phyloP scores from a whole-genome alignment of 2,329 filamentous ascomycete species.

The Stagonosporopsis rhizophila region DNA sequence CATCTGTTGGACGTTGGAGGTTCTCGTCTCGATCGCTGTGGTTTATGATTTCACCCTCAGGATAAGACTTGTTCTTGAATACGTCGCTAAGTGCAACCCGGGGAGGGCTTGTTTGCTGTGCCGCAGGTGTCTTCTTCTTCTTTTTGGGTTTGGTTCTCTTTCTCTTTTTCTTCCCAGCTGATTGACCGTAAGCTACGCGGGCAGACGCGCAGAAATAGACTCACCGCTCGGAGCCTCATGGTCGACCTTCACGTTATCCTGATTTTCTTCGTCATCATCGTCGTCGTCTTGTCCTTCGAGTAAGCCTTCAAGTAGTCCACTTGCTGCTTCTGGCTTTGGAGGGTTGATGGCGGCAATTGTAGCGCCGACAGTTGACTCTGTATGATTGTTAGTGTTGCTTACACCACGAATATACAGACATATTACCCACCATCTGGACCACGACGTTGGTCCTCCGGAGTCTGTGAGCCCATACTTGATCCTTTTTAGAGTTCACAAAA shows the following conservation, averaged over 20 bases:
- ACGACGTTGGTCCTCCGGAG: slow-evolving; percentile 47
- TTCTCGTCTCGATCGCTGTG: slow-evolving; percentile 73
- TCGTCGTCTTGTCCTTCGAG: slow-evolving; percentile 56
- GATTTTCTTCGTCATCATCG: slow-evolving; percentile 58
- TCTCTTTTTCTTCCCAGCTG: slow-evolving; percentile 73
- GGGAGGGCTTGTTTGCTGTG: slow-evolving; percentile 75
- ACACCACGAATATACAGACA: background rate
- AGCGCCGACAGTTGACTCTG: slow-evolving; percentile 36
- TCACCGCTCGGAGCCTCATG: slow-evolving; percentile 29
- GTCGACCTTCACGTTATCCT: slow-evolving; percentile 33
- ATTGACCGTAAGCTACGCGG: slow-evolving; percentile 1
- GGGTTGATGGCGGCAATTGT: slow-evolving; percentile 42
- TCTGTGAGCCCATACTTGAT: slow-evolving; percentile 48
- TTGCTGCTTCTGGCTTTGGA: slow-evolving; percentile 44
- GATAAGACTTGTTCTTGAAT: slow-evolving; percentile 73
- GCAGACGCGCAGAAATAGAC: background rate
- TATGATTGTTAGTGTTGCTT: slow-evolving; percentile 25
- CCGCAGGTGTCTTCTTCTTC: slow-evolving; percentile 66
- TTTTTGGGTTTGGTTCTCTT: slow-evolving; percentile 67
- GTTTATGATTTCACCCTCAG: slow-evolving; percentile 76
- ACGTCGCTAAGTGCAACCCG: slow-evolving; percentile 73
- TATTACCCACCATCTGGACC: slow-evolving; percentile 39
- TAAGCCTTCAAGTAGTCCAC: slow-evolving; percentile 43
- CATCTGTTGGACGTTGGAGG: slow-evolving; percentile 75
- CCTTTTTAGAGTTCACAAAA: background rate